Percentiles rank a stretch among this genome's conserved stretches.
Evolutionary conservation across 257 asterid species (phyloP).

Genomic region (Thymus quinquecostatus): DNA sequence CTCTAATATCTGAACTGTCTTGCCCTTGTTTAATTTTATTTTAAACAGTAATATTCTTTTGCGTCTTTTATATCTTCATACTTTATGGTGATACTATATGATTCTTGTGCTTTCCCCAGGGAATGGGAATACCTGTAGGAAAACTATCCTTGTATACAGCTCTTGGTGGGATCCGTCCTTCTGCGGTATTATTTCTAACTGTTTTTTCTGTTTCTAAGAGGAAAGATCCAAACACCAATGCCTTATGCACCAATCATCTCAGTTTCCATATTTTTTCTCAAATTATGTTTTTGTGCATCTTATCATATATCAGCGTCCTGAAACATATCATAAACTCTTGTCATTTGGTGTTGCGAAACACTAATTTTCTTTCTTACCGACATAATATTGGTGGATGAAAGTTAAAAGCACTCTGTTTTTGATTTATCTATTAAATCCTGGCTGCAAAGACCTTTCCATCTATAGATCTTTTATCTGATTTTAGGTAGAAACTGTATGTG

Average conservation of each 20-base stretch:
- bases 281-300: not conserved
- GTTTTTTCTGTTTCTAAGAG: slow-evolving; percentile 14
- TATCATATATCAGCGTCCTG: not conserved
- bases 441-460: not conserved
- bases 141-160: slow-evolving; percentile 90
- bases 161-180: slow-evolving; percentile 94
- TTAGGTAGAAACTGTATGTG: not conserved
- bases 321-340: not conserved
- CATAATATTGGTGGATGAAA: not conserved
- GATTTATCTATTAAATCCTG: slow-evolving; percentile 12
- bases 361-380: not conserved
- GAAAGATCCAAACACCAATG: not conserved
- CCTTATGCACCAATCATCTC: not conserved
- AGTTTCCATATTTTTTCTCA: not conserved
- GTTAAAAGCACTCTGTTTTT: not conserved
- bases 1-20: not conserved
- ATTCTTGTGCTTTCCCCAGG: slow-evolving; percentile 52
- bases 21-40: not conserved
- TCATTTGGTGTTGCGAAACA: not conserved
- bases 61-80: slow-evolving; percentile 16
- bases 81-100: not conserved
- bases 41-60: not conserved
- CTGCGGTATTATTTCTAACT: slow-evolving; percentile 54
- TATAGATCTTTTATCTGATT: not conserved
- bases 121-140: slow-evolving; percentile 98